Percentiles rank a stretch among this genome's conserved stretches.
phyloP scores from a whole-genome alignment of 2,329 filamentous ascomycete genomes.

The Colletotrichum tanaceti region DNA sequence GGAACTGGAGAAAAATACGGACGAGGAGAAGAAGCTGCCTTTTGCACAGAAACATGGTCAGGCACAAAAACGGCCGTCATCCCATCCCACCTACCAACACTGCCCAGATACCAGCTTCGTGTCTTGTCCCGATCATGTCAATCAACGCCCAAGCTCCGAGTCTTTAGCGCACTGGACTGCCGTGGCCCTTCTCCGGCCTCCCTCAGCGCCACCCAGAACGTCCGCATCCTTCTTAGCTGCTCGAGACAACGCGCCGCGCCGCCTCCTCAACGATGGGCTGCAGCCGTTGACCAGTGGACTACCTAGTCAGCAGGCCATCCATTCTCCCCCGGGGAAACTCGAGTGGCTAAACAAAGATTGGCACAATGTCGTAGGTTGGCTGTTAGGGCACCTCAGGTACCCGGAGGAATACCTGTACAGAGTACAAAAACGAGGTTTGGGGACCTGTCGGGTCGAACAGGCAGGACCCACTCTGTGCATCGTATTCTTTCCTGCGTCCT shows the following conservation, averaged over 20 bases:
- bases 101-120: constrained; percentile 2
- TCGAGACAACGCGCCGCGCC: constrained; percentile 1
- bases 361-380: background rate
- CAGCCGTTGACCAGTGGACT: constrained; percentile 21
- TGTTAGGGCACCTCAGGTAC: background rate
- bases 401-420: background rate
- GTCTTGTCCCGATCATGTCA: background rate
- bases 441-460: constrained; percentile 13
- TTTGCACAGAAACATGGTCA: background rate
- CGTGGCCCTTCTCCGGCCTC: constrained; percentile 7
- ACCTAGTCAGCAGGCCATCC: background rate
- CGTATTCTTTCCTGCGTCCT: constrained; percentile 33
- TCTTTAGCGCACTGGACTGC: constrained; percentile 36
- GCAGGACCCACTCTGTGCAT: constrained; percentile 31
- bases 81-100: background rate
- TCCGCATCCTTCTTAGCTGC: constrained; percentile 6
- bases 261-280: background rate
- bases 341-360: background rate
- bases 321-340: background rate
- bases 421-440: background rate
- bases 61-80: constrained; percentile 6
- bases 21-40: background rate
- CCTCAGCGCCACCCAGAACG: constrained; percentile 8
- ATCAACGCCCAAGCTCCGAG: background rate
- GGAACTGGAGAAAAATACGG: constrained; percentile 18